Base-by-base conservation (phyloP, 2,329 filamentous ascomycete species). In the Teratosphaeria zuluensis region DNA sequence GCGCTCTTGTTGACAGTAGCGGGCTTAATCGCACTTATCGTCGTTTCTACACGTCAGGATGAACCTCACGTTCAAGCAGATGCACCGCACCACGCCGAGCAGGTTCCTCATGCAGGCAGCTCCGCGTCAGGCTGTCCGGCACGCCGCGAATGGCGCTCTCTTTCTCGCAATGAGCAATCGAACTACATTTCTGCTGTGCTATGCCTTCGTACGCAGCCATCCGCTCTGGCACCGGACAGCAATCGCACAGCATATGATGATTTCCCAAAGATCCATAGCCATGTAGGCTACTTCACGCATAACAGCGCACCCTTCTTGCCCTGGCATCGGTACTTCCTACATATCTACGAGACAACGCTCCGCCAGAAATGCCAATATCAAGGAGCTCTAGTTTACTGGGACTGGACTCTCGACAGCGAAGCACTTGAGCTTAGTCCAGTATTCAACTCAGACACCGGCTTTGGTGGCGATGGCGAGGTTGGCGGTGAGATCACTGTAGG, bases 391-490 rank as follows among this genome's bases (percentile, higher is more conserved):
- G 57, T 62, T 21, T 70, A 68, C 58, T 68, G 66, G 62, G 64
- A 70, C 60, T 69, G 68, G 67, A 65, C 63, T 2, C 56, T 62
- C 9, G 62, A 68, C 32, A 61, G 57, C 24, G 35, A 54, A 21
- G 60, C 63, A 9, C 53, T 64, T n/a, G 52, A 61, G 16, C 51
- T 54, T 3, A 59, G 55, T 21, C 54, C 58, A 2, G 60, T 67
- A 3, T 67, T 61, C 55, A 55, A 59, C 31, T 14, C 58, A 0
- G 42, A 35, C 11, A 55, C 42, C n/a, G 65, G 65, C 21, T 65
- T 68, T 53, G 62, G 62, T 31, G 65, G 67, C 30, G 54, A 65
- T 52, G 62, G 60, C 14, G 54, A 59, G 30, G 58, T 54, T 14
- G 52, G 56, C 30, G 54, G 59, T 16, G 53, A 61, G 11, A 56